A percentile compares a stretch with the other conserved stretches of the same genome.
Evolutionary conservation across 768 basidiomycete species (phyloP).

Genomic region (Chalciporus pseudorubinellus): DNA sequence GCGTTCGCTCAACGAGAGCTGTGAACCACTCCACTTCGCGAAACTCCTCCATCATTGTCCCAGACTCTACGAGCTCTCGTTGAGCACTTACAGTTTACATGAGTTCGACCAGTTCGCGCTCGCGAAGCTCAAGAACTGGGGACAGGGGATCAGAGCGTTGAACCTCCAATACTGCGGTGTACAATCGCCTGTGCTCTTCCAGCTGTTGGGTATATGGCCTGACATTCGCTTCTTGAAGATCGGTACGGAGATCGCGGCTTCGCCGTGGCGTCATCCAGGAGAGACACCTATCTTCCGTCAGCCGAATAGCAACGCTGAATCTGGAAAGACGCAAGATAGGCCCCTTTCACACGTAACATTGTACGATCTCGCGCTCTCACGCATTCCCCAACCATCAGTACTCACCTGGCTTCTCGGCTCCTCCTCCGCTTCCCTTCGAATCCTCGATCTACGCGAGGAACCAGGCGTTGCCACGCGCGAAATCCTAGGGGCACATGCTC

Average conservation of each 20-base stretch:
- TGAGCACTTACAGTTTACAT: constrained; percentile 27
- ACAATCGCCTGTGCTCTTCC: constrained; percentile 44
- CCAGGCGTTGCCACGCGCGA: constrained; percentile 26
- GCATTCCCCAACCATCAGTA: constrained; percentile 31
- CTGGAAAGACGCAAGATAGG: background rate
- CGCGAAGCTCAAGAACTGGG: constrained; percentile 20
- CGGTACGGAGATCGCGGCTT: constrained; percentile 36
- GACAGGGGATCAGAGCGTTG: constrained; percentile 33
- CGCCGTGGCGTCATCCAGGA: constrained; percentile 28
- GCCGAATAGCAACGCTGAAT: background rate
- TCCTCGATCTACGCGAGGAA: constrained; percentile 40
- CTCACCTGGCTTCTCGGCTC: constrained; percentile 40
- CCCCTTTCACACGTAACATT: constrained; percentile 23
- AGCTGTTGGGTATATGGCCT: constrained; percentile 40
- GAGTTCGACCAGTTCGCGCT: constrained; percentile 29
- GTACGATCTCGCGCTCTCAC: constrained; percentile 42
- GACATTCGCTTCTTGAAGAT: constrained; percentile 38
- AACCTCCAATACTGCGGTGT: constrained; percentile 34
- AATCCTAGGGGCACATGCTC: constrained; percentile 30
- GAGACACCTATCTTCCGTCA: constrained; percentile 12
- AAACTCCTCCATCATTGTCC: constrained; percentile 27
- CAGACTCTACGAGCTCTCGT: constrained; percentile 34
- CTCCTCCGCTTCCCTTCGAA: constrained; percentile 35
- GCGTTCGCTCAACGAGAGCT: background rate
- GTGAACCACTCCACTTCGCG: constrained; percentile 11